Base-by-base conservation (phyloP, 176 grass and related monocot genomes). In the Tillandsia leiboldiana region DNA sequence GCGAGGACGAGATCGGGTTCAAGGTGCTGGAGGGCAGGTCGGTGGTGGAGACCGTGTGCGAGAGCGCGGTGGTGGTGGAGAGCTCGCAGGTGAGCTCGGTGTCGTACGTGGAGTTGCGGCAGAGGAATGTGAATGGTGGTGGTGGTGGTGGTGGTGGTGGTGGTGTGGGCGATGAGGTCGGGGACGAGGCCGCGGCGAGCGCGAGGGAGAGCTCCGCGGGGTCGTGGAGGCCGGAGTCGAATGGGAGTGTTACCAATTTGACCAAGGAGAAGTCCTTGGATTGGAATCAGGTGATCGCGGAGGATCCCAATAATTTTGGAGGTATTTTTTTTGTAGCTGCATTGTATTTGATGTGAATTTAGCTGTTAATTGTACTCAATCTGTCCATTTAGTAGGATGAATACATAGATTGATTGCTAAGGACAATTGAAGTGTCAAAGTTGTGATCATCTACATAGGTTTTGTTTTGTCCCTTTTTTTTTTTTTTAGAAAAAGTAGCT, bases 201-300 rank as follows among this genome's bases (percentile, higher is more conserved):
- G 72, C 72, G 49, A 50, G 70, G 51, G 85, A 91, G 65, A 82
- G 69, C 50, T 50, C 53, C 3, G 66, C 66, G 0, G 51, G 70
- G 53, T 49, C 67, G 24, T 74, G 89, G 70, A 74, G 51, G 2
- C 79, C 73, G 63, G 82, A 87, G 66, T 74, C 67, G 15, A 83
- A 90, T 76, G 77, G 57, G 6, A 67, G 49, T 20, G 67, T 79
- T 67, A 81, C 76, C 77, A 89, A 87, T 61, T 88, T 99, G 74
- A 82, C 77, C 52, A 99, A 90, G 65, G 94, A 87, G 27, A 72
- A 77, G 26, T 99, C 94, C 14, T 63, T 93, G 52, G 89, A 99
- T 77, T 93, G 94, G 94, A 86, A 85, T 17, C 86, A 79, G 77
- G 81, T 78, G 65, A 84, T 93, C 54, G 86, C 81, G 65, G 74